A percentile compares a stretch with the other conserved stretches of the same genome.
phyloP scores from a whole-genome alignment of 768 basidiomycete genomes.

The Psilocybe cubensis region DNA sequence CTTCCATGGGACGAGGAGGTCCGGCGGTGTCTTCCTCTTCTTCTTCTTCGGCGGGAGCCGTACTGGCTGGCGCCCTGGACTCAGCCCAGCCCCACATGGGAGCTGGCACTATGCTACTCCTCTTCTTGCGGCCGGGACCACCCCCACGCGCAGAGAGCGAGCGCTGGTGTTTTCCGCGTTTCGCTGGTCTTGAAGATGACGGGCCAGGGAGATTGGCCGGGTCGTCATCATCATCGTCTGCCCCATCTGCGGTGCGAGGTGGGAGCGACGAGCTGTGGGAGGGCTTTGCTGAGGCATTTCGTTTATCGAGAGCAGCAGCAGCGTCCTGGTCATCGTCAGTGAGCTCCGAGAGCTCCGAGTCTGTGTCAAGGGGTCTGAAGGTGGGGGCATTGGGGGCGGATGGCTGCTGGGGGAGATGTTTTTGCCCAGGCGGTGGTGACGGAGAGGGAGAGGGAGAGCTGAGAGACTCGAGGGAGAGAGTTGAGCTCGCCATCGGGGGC shows the following conservation, averaged over 20 bases:
- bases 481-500: slow-evolving; percentile 56
- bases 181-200: slow-evolving; percentile 14
- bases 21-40: slow-evolving; percentile 47
- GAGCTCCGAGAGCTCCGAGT: slow-evolving; percentile 82
- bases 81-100: slow-evolving; percentile 90
- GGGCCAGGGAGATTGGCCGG: slow-evolving; percentile 9
- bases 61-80: slow-evolving; percentile 34
- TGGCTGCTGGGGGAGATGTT: slow-evolving; percentile 11
- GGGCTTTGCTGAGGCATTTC: slow-evolving; percentile 18
- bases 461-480: slow-evolving; percentile 65
- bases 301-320: slow-evolving; percentile 26
- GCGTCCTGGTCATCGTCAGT: slow-evolving; percentile 78
- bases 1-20: slow-evolving; percentile 57
- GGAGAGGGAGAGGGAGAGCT: slow-evolving; percentile 71
- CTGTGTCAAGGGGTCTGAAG: slow-evolving; percentile 48
- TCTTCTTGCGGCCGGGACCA: slow-evolving; percentile 47
- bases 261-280: slow-evolving; percentile 23
- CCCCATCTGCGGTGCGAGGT: slow-evolving; percentile 9
- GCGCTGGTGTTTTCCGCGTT: slow-evolving; percentile 27
- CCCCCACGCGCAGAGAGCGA: slow-evolving; percentile 26
- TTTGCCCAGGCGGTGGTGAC: slow-evolving; percentile 37
- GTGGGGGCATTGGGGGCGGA: slow-evolving; percentile 22
- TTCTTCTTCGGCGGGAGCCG: slow-evolving; percentile 53
- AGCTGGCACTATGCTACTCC: slow-evolving; percentile 73
- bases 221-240: slow-evolving; percentile 21